These are phyloP conservation scores for Pseudonectria foliicola DNA, from an alignment of 2,329 filamentous ascomycete species.

Conservation along the genomic window DNA sequence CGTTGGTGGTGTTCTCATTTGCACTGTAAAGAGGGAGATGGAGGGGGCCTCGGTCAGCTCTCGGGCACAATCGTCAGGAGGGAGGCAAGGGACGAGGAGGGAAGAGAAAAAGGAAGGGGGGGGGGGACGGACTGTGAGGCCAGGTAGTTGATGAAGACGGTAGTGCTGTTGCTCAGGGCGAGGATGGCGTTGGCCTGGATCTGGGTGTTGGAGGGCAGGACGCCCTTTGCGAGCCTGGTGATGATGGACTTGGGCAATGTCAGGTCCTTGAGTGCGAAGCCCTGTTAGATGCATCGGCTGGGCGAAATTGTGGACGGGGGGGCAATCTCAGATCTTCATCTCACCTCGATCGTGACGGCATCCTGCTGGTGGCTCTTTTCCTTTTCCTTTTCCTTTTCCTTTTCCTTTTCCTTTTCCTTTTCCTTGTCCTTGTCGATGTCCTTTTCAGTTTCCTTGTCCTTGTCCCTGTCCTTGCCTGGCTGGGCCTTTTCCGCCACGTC, in stretches of 20 bases:
- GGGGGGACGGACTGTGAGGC: slow-evolving; percentile 57
- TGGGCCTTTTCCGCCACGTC: slow-evolving; percentile 24
- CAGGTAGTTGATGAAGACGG: slow-evolving; percentile 76
- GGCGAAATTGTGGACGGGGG: too few species aligned
- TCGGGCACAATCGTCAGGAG: too few species aligned
- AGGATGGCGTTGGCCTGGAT: slow-evolving; percentile 76
- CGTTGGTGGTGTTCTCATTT: slow-evolving; percentile 59
- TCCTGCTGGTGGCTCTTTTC: slow-evolving; percentile 30
- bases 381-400: slow-evolving; percentile 21
- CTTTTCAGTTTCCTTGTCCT: slow-evolving; percentile 23
- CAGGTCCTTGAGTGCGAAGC: slow-evolving; percentile 50
- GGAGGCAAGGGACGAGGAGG: too few species aligned
- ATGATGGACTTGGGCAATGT: slow-evolving; percentile 76
- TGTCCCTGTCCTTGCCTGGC: slow-evolving; percentile 23
- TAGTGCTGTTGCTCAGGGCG: slow-evolving; percentile 74
- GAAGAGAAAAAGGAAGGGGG: too few species aligned
- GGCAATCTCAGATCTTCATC: too few species aligned
- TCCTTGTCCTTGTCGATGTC: slow-evolving; percentile 26
- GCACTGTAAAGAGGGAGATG: slow-evolving; percentile 43
- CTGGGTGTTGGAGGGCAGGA: slow-evolving; percentile 72
- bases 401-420: slow-evolving; percentile 17
- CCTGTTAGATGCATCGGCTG: too few species aligned
- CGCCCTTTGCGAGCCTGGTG: slow-evolving; percentile 70
- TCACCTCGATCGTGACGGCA: slow-evolving; percentile 47
- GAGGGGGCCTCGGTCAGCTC: neutral